These are phyloP conservation scores for Cutaneotrichosporon spelunceum DNA, from an alignment of 1,284 basidiomycete species.

Conservation along the genomic window DNA sequence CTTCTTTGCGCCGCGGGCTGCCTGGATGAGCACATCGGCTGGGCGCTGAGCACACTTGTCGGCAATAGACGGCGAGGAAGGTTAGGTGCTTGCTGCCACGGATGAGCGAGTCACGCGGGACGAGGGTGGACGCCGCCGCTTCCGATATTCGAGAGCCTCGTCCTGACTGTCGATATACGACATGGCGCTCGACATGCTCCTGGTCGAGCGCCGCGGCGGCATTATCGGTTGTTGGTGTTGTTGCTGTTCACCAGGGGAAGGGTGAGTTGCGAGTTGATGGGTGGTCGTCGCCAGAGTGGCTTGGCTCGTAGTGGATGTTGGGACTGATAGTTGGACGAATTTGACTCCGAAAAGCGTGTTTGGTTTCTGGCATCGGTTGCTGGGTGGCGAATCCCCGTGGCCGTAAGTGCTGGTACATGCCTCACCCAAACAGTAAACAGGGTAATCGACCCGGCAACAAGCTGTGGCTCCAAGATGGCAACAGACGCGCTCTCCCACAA, in stretches of 20 bases:
- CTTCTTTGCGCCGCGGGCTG: conserved; percentile 26
- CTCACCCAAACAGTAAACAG: neutral
- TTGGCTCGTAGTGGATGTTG: too few species aligned
- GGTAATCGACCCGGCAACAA: neutral
- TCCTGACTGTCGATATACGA: neutral
- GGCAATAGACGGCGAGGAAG: neutral
- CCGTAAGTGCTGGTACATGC: neutral
- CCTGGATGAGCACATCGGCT: conserved; percentile 33
- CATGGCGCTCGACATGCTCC: neutral
- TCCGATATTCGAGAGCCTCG: neutral
- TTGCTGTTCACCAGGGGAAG: too few species aligned
- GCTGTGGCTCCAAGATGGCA: too few species aligned
- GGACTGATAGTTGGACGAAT: neutral
- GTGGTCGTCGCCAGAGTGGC: neutral
- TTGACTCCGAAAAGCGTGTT: neutral
- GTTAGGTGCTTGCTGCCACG: neutral
- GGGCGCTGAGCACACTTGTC: conserved; percentile 40
- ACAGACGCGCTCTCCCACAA: conserved; percentile 3
- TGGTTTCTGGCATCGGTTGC: too few species aligned
- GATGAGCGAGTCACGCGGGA: neutral
- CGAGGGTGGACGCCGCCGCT: neutral
- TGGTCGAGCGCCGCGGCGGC: neutral
- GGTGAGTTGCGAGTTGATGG: neutral
- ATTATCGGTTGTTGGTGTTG: neutral
- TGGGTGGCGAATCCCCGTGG: neutral